Base-by-base conservation (phyloP, 345 rosid genomes). In the Linum usitatissimum region DNA sequence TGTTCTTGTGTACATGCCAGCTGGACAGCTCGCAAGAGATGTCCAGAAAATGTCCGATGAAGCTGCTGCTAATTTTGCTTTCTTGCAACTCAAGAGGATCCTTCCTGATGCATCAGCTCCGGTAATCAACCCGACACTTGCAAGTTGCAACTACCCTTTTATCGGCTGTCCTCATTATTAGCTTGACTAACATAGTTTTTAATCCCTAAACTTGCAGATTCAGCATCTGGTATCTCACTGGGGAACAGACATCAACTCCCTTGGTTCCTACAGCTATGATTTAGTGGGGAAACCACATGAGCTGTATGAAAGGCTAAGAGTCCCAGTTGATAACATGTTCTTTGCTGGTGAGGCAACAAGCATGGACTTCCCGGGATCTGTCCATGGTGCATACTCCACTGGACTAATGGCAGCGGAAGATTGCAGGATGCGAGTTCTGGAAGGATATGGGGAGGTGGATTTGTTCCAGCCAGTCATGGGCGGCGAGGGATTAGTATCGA, bases 341-440 rank as follows among this genome's bases (percentile, higher is more conserved):
- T 93, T 93, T 71, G 97, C 97, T 0, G 97, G 99, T 61, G 99
- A 93, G 78, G 99, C 99, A 3, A 90, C 94, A 0, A 90, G 94
- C 61, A 30, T 65, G 64, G 80, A 73, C 71, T 90, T 69, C 71
- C 91, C 92, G 0, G 96, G 99, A 18, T 87, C 96, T 0, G 91
- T 86, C 60, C 99, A 90, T 39, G 99, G 99, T 0, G 99, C 99
- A 17, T 93, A 69, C 74, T 82, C 91, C 0, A 90, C 92, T 0
- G 99, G 97, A 18, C 55, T 87, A 67, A 79, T 82, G 96, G 96
- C 99, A 2, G 94, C 96, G 0, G 90, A 90, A 73, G 97, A 80
- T 59, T 93, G 96, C 75, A 76, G 94, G 79, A 87, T 93, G 96
- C 90, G 94, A 4, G 91, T 87, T 55, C 68, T 93, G 69, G 99